Percentiles rank a stretch among this genome's conserved stretches.
These are phyloP conservation scores for Penicillium sp. DNA, from an alignment of 2,329 filamentous ascomycete species.

Conservation along the genomic window DNA sequence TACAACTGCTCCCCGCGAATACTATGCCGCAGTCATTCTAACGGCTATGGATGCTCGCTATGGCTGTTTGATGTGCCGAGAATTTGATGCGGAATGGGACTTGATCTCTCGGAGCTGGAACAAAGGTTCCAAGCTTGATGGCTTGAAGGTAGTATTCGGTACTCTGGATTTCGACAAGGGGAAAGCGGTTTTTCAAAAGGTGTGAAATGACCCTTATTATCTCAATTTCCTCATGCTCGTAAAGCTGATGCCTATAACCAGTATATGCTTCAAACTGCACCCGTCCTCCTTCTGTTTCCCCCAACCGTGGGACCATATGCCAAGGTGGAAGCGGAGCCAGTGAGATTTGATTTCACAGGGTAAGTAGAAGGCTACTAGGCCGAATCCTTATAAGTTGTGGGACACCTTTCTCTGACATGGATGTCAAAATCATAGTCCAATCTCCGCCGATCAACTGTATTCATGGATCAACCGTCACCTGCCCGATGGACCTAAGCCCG, in stretches of 20 bases:
- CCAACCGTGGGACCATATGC: slow-evolving; percentile 82
- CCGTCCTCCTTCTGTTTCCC: slow-evolving; percentile 82
- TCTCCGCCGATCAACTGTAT: slow-evolving; percentile 75
- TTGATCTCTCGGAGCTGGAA: slow-evolving; percentile 82
- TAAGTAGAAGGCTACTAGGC: slow-evolving; percentile 46
- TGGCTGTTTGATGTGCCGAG: slow-evolving; percentile 80
- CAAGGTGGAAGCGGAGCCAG: slow-evolving; percentile 64
- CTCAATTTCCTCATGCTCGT: background rate
- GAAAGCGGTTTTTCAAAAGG: slow-evolving; percentile 80
- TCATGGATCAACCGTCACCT: slow-evolving; percentile 77
- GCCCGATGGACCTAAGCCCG: slow-evolving; percentile 73
- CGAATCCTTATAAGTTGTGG: background rate
- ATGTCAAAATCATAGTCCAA: slow-evolving; percentile 53
- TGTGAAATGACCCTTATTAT: slow-evolving; percentile 45
- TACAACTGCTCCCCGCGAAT: slow-evolving; percentile 77
- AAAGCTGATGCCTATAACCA: slow-evolving; percentile 38
- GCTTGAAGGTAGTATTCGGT: slow-evolving; percentile 66
- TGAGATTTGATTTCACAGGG: slow-evolving; percentile 87
- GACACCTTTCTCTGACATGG: background rate
- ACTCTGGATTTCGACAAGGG: slow-evolving; percentile 88
- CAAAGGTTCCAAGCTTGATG: slow-evolving; percentile 68
- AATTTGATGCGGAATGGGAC: slow-evolving; percentile 95
- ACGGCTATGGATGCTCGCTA: slow-evolving; percentile 83
- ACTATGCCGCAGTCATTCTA: slow-evolving; percentile 76
- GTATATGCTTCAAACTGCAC: slow-evolving; percentile 92